Conservation (phyloP, 1,284 basidiomycete species). For the Cryptococcus sp. region DNA sequence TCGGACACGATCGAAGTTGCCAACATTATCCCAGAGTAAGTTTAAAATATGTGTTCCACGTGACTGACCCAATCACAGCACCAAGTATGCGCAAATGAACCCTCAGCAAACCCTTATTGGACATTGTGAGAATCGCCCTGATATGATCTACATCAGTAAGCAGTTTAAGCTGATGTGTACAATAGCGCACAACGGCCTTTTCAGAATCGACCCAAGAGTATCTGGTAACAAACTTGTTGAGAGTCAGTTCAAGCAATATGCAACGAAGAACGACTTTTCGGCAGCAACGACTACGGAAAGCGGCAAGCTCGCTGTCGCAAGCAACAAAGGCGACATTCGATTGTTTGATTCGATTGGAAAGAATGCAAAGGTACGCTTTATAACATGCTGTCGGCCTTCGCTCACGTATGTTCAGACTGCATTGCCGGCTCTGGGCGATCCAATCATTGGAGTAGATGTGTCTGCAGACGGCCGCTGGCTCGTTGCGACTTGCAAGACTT, state of each 20-base stretch:
- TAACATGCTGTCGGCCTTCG: background rate
- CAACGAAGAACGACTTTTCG: constrained; percentile 92
- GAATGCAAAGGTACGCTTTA: constrained; percentile 72
- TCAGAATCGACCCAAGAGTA: constrained; percentile 93
- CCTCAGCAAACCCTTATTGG: constrained; percentile 91
- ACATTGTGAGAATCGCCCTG: constrained; percentile 42
- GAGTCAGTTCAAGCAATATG: constrained; percentile 94
- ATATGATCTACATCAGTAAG: background rate
- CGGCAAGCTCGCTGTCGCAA: constrained; percentile 89
- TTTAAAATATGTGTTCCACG: constrained; percentile 1
- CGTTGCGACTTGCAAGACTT: constrained; percentile 93
- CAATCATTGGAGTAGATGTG: constrained; percentile 92
- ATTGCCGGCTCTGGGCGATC: constrained; percentile 91
- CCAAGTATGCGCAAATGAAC: constrained; percentile 94
- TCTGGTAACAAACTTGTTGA: constrained; percentile 92
- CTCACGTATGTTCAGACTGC: constrained; percentile 63
- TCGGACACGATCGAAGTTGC: constrained; percentile 82
- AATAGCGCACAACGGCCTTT: constrained; percentile 88
- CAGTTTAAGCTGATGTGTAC: constrained; percentile 2
- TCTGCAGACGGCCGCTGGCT: constrained; percentile 93
- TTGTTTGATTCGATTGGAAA: constrained; percentile 96
- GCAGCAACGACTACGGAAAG: constrained; percentile 83
- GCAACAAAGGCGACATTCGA: constrained; percentile 94
- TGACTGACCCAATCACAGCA: constrained; percentile 43
- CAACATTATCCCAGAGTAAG: constrained; percentile 80